Conservation (phyloP, 2,329 filamentous ascomycete species). For the Canariomyces notabilis region DNA sequence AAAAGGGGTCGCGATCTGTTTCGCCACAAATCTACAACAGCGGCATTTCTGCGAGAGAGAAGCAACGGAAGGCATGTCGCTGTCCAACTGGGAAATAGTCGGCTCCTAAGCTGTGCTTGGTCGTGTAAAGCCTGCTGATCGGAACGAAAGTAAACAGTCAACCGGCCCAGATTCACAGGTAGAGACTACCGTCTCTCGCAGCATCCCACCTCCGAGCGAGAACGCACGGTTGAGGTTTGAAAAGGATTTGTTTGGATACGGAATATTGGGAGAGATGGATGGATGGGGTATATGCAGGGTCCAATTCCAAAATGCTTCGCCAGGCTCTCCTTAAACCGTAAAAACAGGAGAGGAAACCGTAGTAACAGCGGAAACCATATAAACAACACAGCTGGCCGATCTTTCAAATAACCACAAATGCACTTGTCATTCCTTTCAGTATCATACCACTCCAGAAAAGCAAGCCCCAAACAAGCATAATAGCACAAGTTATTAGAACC, state of each 20-base stretch:
- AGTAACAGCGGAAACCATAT: neutral
- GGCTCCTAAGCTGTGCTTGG: too few relatives aligned
- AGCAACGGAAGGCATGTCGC: too few relatives aligned
- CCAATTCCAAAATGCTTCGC: slow-evolving; percentile 6
- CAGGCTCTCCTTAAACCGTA: neutral
- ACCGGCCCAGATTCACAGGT: too few relatives aligned
- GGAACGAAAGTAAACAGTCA: too few relatives aligned
- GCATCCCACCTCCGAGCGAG: too few relatives aligned
- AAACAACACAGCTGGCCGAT: neutral
- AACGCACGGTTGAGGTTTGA: neutral
- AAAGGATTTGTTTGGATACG: neutral
- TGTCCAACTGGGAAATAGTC: too few relatives aligned
- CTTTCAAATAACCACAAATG: neutral
- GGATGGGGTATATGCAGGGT: slow-evolving; percentile 7
- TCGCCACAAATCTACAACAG: too few relatives aligned
- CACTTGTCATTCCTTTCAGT: neutral
- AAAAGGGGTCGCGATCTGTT: too few relatives aligned
- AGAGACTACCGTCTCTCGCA: too few relatives aligned
- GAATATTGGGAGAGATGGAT: neutral
- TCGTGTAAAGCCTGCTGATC: too few relatives aligned
- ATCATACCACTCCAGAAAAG: neutral
- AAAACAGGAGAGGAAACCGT: neutral
- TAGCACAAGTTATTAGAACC: neutral
- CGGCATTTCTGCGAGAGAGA: too few relatives aligned
- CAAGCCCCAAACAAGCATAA: neutral